Evolutionary conservation across 148 eudicot genomes (phyloP).

Genomic region (Beta vulgaris): DNA sequence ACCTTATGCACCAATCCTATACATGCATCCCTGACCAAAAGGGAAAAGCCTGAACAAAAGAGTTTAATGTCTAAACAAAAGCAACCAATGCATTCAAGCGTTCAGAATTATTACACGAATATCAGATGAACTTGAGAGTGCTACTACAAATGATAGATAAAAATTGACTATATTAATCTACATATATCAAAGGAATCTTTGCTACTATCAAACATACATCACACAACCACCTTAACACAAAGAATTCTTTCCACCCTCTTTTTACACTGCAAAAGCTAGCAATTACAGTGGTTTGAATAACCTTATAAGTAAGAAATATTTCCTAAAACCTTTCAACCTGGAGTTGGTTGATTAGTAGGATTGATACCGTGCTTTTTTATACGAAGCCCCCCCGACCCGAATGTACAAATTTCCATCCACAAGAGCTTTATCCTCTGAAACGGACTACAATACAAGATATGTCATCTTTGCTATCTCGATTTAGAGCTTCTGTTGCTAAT

Average conservation of each 20-base stretch:
- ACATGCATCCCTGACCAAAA: background rate
- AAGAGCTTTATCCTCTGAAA: constrained; percentile 28
- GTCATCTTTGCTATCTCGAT: constrained; percentile 72
- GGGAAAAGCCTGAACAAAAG: background rate
- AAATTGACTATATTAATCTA: constrained; percentile 34
- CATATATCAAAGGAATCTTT: constrained; percentile 27
- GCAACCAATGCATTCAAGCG: constrained; percentile 1
- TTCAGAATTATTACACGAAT: constrained; percentile 26
- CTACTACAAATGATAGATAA: constrained; percentile 24
- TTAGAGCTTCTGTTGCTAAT: constrained; percentile 49
- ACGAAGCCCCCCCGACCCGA: constrained; percentile 20
- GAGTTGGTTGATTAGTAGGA: constrained; percentile 9
- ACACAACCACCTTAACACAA: constrained; percentile 23
- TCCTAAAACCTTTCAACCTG: constrained; percentile 18
- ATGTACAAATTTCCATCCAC: constrained; percentile 37
- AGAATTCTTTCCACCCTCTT: constrained; percentile 14
- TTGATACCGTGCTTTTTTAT: constrained; percentile 17
- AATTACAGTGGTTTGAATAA: constrained; percentile 6
- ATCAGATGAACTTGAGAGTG: background rate
- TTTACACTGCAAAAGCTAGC: constrained; percentile 25
- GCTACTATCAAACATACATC: constrained; percentile 33
- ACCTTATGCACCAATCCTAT: background rate
- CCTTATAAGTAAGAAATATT: constrained; percentile 17
- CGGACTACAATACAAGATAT: constrained; percentile 72
- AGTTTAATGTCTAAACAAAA: background rate